phyloP scores from a whole-genome alignment of 2,329 filamentous ascomycete genomes.

The Lachnellula arida region DNA sequence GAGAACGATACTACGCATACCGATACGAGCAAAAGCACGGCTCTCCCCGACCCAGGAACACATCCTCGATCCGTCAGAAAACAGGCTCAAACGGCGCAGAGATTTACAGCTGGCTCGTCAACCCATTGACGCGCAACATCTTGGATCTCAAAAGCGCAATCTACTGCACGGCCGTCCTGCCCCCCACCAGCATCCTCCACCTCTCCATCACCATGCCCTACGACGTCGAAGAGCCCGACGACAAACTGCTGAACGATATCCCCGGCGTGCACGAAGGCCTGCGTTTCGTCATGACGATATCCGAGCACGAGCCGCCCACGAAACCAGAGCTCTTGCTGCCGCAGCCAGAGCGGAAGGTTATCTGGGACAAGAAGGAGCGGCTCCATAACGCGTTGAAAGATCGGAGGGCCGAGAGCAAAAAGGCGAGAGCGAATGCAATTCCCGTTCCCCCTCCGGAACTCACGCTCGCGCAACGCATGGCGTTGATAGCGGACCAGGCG shows the following conservation, averaged over 20 bases:
- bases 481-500: not conserved
- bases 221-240: not conserved
- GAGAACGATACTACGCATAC: constrained; percentile 8
- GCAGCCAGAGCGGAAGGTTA: not conserved
- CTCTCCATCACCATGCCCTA: not conserved
- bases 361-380: not conserved
- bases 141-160: constrained; percentile 1
- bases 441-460: not conserved
- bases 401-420: too few relatives aligned
- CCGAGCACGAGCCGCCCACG: not conserved
- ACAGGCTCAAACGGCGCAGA: not conserved
- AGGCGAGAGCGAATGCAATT: not conserved
- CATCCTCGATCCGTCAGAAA: not conserved
- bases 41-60: not conserved
- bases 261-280: not conserved
- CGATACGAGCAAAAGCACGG: constrained; percentile 1
- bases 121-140: not conserved
- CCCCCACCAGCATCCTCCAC: not conserved
- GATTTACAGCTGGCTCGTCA: not conserved
- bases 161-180: constrained; percentile 1
- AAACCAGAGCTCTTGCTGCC: not conserved
- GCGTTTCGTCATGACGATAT: not conserved
- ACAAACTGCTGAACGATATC: not conserved
- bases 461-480: not conserved
- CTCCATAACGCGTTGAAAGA: not conserved